A percentile compares a stretch with the other conserved stretches of the same genome.
phyloP scores from a whole-genome alignment of 2,329 filamentous ascomycete genomes.

The Chaetomiaceae sp. region DNA sequence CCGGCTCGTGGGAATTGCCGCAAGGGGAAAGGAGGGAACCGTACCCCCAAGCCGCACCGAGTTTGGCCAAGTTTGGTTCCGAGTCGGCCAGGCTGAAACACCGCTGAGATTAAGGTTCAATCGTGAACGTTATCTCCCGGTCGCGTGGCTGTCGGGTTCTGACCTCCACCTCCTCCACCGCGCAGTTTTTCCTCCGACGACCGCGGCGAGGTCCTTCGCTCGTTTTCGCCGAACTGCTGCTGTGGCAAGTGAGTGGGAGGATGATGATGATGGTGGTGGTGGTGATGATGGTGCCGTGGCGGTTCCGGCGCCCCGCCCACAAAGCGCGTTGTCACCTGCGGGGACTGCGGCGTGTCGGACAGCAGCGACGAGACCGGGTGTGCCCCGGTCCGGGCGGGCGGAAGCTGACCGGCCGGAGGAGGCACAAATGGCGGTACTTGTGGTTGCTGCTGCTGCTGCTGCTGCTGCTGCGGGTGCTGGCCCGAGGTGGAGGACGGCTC shows the following conservation, averaged over 20 bases:
- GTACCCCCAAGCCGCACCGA: conserved; percentile 12
- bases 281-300: conserved; percentile 13
- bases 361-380: conserved; percentile 20
- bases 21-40: conserved; percentile 12
- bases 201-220: conserved; percentile 29
- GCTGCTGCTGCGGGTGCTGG: too few species aligned
- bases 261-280: conserved; percentile 27
- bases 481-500: conserved; percentile 21
- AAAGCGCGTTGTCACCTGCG: conserved; percentile 6
- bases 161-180: conserved; percentile 24
- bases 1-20: conserved; percentile 8
- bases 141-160: conserved; percentile 29
- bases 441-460: too few species aligned
- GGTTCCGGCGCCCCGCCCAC: conserved; percentile 1
- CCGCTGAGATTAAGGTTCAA: conserved; percentile 27
- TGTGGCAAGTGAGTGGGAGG: conserved; percentile 10
- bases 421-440: conserved; percentile 14
- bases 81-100: conserved; percentile 27
- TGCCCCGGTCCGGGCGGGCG: conserved; percentile 11
- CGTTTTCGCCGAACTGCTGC: conserved; percentile 24
- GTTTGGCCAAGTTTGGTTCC: conserved; percentile 8
- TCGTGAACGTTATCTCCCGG: conserved; percentile 27
- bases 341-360: conserved; percentile 16
- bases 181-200: conserved; percentile 32
- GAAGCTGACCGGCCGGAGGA: conserved; percentile 9